Evolutionary conservation across 2,329 filamentous ascomycete genomes (phyloP), one percentile per base, ranked within the genome.

Genomic region (Alternaria sp.): DNA sequence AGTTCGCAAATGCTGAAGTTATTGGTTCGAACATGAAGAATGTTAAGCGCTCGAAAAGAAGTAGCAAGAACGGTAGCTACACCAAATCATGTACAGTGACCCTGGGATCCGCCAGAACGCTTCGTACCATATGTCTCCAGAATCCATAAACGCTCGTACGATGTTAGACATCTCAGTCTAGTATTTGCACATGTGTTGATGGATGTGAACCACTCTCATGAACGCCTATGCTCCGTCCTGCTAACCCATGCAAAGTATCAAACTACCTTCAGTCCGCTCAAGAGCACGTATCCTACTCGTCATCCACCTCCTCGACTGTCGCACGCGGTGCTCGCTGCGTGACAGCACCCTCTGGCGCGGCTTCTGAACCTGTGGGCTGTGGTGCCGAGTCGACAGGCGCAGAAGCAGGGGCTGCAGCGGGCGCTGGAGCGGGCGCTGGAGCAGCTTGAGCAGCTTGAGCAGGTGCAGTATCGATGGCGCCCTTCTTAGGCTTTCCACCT

Each of bases 221-320:
- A 36, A 57, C 56, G 55, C 62, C 52, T 7, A 18, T 48, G 34
- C 55, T 38, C 62, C 58, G 20, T 38, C 46, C 14, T 47, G 59
- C 59, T 62, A 49, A 54, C 18, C 52, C 52, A 59, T 59, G 56
- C 56, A 46, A 51, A 54, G 41, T 46, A 43, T 47, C 24, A 59
- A 48, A 49, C 46, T 22, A 44, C 51, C 42, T 24, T 22, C 32
- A 32, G 32, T 26, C 53, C 32, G 12, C 38, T 3, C 20, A n/a
- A 6, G 22, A 36, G 24, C 7, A 38, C 24, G 26, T 12, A 11
- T 34, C 3, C 52, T 55, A 70, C 63, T 75, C 76, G 51, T 79
- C 76, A 18, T 79, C 76, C 0, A 65, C 76, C 52, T 79, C 77
- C 54, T 79, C 77, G 5, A 79, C 77, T 1, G 71, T 78, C 11